Percentiles rank a stretch among this genome's conserved stretches.
Evolutionary conservation across 371 early-diverging fungal genomes (phyloP).

Genomic region (Batkoa obscura): DNA sequence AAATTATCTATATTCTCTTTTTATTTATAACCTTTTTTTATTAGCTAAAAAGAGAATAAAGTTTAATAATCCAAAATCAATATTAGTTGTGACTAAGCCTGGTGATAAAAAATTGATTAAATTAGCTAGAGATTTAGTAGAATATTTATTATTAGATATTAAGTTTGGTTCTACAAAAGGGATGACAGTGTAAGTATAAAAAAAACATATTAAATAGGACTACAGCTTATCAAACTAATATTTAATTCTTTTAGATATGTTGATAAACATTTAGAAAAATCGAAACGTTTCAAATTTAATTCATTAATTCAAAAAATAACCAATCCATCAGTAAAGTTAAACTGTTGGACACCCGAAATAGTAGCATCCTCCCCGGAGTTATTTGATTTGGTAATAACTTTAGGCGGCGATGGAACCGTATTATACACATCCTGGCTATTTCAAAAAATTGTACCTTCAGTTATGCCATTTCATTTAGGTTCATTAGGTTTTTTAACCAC

Average conservation of each 20-base stretch:
- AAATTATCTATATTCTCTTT: not conserved
- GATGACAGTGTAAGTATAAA: conserved; percentile 29
- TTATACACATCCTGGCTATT: conserved; percentile 75
- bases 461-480: conserved; percentile 74
- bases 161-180: conserved; percentile 22
- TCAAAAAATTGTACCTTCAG: conserved; percentile 66
- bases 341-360: conserved; percentile 57
- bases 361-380: conserved; percentile 36
- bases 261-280: conserved; percentile 31
- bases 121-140: conserved; percentile 58
- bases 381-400: conserved; percentile 20
- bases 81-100: conserved; percentile 75
- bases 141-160: conserved; percentile 47
- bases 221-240: conserved; percentile 9
- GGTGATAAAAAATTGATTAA: conserved; percentile 53
- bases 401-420: conserved; percentile 82
- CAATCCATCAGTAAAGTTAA: conserved; percentile 18
- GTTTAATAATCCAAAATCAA: not conserved
- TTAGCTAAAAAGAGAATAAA: not conserved
- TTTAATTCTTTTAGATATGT: conserved; percentile 14
- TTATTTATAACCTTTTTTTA: not conserved
- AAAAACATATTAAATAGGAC: not conserved
- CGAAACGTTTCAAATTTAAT: conserved; percentile 27
- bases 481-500: conserved; percentile 81
- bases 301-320: conserved; percentile 19